Conservation (phyloP, 148 eudicot genomes). For the Amaranthus hypochondriacus region DNA sequence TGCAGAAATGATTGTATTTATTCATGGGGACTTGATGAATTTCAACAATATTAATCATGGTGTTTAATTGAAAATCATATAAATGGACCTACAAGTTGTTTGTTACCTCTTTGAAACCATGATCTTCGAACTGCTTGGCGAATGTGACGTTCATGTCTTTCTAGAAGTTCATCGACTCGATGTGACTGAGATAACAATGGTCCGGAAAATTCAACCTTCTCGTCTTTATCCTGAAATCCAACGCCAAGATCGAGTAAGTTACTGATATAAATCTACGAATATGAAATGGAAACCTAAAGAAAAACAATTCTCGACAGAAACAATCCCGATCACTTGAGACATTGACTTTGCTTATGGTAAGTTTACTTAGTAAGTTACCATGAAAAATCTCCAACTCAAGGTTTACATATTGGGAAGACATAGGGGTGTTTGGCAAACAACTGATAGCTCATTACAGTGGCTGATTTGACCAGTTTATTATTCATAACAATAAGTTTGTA, state of each 20-base stretch:
- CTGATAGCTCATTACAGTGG: no score
- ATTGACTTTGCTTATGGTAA: neutral
- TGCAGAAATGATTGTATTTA: constrained; percentile 4
- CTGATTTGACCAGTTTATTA: no score
- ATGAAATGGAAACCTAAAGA: neutral
- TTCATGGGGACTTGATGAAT: neutral
- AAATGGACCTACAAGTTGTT: constrained; percentile 9
- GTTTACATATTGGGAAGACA: neutral
- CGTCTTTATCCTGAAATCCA: constrained; percentile 54
- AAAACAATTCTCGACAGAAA: neutral
- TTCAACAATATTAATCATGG: constrained; percentile 6
- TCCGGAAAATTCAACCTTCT: constrained; percentile 86
- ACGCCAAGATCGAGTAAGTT: constrained; percentile 9
- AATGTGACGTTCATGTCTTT: constrained; percentile 85
- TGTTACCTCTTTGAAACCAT: constrained; percentile 85
- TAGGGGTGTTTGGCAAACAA: neutral
- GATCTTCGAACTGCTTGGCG: constrained; percentile 87
- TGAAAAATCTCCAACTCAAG: no score
- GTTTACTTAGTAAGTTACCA: no score
- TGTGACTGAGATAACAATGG: constrained; percentile 71
- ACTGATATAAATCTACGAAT: neutral
- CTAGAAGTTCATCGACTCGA: constrained; percentile 69
- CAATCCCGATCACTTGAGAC: neutral
- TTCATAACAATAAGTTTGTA: no score
- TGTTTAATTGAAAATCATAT: neutral